Evolutionary conservation across 1,284 basidiomycete genomes (phyloP), one percentile per base, ranked within the genome.

Genomic region (Ceratobasidium sp.): DNA sequence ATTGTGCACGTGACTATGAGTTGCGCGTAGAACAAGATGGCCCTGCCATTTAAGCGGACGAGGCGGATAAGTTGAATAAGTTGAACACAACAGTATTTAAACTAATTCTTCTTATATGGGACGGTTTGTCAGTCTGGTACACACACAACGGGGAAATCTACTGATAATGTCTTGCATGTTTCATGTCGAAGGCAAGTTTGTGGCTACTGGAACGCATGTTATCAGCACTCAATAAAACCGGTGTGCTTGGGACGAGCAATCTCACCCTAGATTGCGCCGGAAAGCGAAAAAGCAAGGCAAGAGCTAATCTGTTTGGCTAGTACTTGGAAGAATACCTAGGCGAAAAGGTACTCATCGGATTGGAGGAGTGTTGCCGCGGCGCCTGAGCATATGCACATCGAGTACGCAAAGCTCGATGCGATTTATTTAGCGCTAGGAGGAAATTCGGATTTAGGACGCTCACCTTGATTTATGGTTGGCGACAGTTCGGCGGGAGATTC

Each of bases 361-460:
- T n/a, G n/a, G n/a, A n/a, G n/a, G n/a, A n/a, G n/a, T n/a, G n/a
- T 74, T 61, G 44, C 41, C 50, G 5, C 49, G 28, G 49, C 47
- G 18, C 69, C 72, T 18, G 67, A 75, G 47, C 59, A 58, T 28
- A 43, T 73, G 21, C 72, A 75, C 44, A 75, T 73, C n/a, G 67
- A 73, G 43, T 67, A 63, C 8, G 74, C 67, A 3, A 75, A 75
- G 35, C 26, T 55, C 73, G 74, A 59, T 66, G 14, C 50, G 18
- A 28, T 75, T 50, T 38, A 52, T 75, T n/a, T 46, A 54, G 28
- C 41, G 72, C 21, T 38, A 61, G 26, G 63, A 73, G n/a, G 66
- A 50, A 6, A 47, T 69, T 21, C 38, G 66, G 7, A 69, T 69
- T 18, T 52, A 69, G 2, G 26, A 35, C 18, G 41, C 44, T 55